A percentile compares a stretch with the other conserved stretches of the same genome.
Evolutionary conservation across 1,284 basidiomycete species (phyloP).

Genomic region (Puccinia novopanici): DNA sequence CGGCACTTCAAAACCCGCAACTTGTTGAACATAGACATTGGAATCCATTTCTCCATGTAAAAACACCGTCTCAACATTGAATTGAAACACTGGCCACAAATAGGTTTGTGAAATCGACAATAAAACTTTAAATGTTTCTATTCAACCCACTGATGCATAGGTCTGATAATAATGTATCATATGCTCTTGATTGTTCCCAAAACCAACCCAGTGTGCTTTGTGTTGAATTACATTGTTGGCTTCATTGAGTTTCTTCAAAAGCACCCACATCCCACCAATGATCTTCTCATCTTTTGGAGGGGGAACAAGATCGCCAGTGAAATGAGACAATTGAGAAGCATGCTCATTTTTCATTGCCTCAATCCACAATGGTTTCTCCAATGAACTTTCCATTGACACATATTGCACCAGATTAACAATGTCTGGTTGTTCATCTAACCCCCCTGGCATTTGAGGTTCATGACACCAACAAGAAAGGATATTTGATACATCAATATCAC

Average conservation of each 20-base stretch:
- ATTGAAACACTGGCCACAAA: slow-evolving; percentile 6
- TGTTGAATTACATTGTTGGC: not conserved
- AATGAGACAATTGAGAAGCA: no score
- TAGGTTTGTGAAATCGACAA: not conserved
- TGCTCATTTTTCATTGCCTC: no score
- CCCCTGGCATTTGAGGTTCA: not conserved
- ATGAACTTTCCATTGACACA: not conserved
- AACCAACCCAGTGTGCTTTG: slow-evolving; percentile 24
- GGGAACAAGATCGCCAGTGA: slow-evolving; percentile 16
- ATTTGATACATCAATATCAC: not conserved
- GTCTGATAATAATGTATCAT: slow-evolving; percentile 16
- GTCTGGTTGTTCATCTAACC: not conserved
- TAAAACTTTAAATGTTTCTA: slow-evolving; percentile 17
- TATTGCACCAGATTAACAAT: not conserved
- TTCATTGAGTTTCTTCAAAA: slow-evolving; percentile 22
- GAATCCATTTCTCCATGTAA: not conserved
- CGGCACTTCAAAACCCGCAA: no score
- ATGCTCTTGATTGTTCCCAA: slow-evolving; percentile 19
- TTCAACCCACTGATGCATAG: slow-evolving; percentile 10
- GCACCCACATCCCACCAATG: slow-evolving; percentile 40
- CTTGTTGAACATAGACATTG: no score
- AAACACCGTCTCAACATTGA: slow-evolving; percentile 25
- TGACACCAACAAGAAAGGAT: not conserved
- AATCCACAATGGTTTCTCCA: no score
- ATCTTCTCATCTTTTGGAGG: slow-evolving; percentile 2